These are phyloP conservation scores for Cucumis melo DNA, from an alignment of 306 rosid genomes.

Conservation along the genomic window DNA sequence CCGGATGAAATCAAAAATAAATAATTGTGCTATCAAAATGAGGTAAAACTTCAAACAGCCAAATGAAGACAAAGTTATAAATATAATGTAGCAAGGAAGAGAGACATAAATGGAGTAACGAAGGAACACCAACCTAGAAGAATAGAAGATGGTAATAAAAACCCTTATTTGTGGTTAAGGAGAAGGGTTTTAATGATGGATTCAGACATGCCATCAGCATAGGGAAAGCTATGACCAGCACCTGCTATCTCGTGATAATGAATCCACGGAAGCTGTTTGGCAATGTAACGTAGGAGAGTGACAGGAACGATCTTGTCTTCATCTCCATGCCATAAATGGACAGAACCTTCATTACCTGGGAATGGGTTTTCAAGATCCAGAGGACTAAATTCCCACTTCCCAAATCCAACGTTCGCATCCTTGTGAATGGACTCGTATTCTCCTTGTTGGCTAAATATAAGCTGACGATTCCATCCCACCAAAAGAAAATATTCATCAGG, in stretches of 20 bases:
- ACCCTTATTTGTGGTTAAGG: not conserved
- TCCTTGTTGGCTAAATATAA: slow-evolving; percentile 54
- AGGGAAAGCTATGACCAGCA: slow-evolving; percentile 51
- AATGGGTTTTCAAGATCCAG: slow-evolving; percentile 63
- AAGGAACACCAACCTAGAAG: not conserved
- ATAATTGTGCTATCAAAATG: not conserved
- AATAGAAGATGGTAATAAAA: not conserved
- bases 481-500: not conserved
- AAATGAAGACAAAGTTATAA: not conserved
- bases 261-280: slow-evolving; percentile 63
- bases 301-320: slow-evolving; percentile 53
- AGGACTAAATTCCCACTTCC: slow-evolving; percentile 79
- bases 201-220: slow-evolving; percentile 35
- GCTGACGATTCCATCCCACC: slow-evolving; percentile 29
- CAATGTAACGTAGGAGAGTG: slow-evolving; percentile 41
- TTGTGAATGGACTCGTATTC: slow-evolving; percentile 42
- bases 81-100: not conserved
- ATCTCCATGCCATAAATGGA: slow-evolving; percentile 88
- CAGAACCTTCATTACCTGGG: slow-evolving; percentile 48
- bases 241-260: slow-evolving; percentile 70
- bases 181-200: slow-evolving; percentile 10
- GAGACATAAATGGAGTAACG: not conserved
- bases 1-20: not conserved
- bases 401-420: slow-evolving; percentile 49
- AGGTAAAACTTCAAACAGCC: not conserved